Evolutionary conservation across 2,329 filamentous ascomycete species (phyloP), one percentile per base, ranked within the genome.

Genomic region (Fusarium goolgardi): DNA sequence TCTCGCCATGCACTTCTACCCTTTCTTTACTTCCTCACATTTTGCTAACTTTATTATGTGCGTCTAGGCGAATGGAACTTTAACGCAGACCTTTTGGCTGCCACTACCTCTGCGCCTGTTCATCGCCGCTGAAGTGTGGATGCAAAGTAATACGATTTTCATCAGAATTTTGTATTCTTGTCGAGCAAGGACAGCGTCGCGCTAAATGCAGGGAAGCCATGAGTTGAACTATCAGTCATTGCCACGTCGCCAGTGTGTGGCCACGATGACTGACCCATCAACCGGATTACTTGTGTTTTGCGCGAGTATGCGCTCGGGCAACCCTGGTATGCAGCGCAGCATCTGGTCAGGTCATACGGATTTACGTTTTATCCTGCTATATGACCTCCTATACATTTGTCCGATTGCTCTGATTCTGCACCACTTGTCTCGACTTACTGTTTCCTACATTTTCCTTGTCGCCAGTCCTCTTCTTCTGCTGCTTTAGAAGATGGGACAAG

Each of bases 11-110:
- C 13, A 25, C 47, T 8, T 27, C 18, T 27, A 18, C 15, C 9
- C n/a, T 39, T 39, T 20, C 18, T 7, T 13, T 27, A 20, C 29
- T 2, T 27, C 31, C 15, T 13, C 23, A 47, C 9, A 10, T 34
- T 23, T 37, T 32, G n/a, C 76, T 80, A 55, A 79, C 71, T 43
- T 21, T 18, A 31, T 43, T 25, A 39, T 20, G 37, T 20, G 15
- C 11, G 20, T n/a, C 4, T 54, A 85, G 83, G 80, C 21, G 78
- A 79, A 64, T 85, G 83, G 83, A 78, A 78, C 6, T 84, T 85
- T 21, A 83, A 82, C 56, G 57, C 69, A n/a, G 73, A 75, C 37
- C 57, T 75, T 27, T 40, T 71, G n/a, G 57, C 58, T 20, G 15
- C 57, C 25, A 71, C 67, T 25, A 65, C 71, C 45, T 69, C 69